These are phyloP conservation scores for Pelagophyceae sp. DNA, from an alignment of 352 stramenopile species.

Conservation along the genomic window DNA sequence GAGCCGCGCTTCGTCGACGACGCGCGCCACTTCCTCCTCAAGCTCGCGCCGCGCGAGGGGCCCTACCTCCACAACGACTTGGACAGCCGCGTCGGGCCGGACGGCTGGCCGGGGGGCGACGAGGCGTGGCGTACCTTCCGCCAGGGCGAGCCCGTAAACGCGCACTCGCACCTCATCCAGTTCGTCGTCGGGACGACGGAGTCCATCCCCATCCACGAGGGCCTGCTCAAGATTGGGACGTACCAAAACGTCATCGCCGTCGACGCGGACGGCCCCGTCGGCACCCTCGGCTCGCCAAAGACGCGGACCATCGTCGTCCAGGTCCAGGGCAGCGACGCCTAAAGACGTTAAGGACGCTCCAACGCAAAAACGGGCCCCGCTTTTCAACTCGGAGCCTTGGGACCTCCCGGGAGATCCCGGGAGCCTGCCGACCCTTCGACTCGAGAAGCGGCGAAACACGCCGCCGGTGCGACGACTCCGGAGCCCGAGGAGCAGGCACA, in stretches of 20 bases:
- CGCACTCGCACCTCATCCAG: slow-evolving; percentile 33
- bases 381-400: no score
- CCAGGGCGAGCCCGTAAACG: slow-evolving; percentile 32
- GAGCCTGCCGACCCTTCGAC: no score
- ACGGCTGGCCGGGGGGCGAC: slow-evolving; percentile 31
- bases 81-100: slow-evolving; percentile 28
- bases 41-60: slow-evolving; percentile 26
- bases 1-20: slow-evolving; percentile 32
- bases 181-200: slow-evolving; percentile 34
- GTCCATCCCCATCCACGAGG: slow-evolving; percentile 30
- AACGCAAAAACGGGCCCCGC: no score
- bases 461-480: no score
- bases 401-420: no score
- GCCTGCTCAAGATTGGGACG: slow-evolving; percentile 29
- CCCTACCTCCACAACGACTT: slow-evolving; percentile 35
- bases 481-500: no score
- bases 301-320: slow-evolving; percentile 21
- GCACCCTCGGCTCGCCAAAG: slow-evolving; percentile 8
- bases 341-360: no score
- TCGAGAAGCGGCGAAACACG: no score
- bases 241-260: slow-evolving; percentile 31
- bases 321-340: slow-evolving; percentile 13
- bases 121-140: slow-evolving; percentile 32
- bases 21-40: slow-evolving; percentile 32
- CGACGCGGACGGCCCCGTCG: slow-evolving; percentile 29